Conservation (phyloP, 257 asterid genomes). For the Plantago elongata region DNA sequence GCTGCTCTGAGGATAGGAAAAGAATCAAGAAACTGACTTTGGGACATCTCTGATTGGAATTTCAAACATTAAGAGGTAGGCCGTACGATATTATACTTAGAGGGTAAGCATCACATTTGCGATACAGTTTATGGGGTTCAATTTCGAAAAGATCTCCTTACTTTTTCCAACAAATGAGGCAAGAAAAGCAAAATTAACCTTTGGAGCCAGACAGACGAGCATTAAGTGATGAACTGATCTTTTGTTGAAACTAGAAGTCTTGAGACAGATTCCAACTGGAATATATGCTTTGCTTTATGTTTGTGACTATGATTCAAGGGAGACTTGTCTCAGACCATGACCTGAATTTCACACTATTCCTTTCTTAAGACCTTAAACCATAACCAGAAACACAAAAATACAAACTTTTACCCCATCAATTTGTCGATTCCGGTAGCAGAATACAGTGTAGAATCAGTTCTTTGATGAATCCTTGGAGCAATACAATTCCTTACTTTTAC, state of each 20-base stretch:
- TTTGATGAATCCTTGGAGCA: constrained; percentile 30
- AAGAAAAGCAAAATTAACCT: not conserved
- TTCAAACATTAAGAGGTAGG: not conserved
- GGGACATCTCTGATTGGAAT: not conserved
- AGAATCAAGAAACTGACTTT: too few species aligned
- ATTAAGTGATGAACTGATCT: not conserved
- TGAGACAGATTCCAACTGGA: constrained; percentile 11
- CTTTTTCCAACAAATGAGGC: not conserved
- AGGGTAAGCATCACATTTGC: too few species aligned
- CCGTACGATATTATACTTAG: too few species aligned
- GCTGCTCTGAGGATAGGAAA: too few species aligned
- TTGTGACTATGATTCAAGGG: constrained; percentile 20
- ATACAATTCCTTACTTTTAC: constrained; percentile 48
- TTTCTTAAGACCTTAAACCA: constrained; percentile 34
- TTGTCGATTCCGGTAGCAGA: not conserved
- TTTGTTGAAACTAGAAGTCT: not conserved
- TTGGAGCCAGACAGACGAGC: not conserved
- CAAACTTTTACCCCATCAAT: not conserved
- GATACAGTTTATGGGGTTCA: too few species aligned
- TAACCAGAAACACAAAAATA: constrained; percentile 6
- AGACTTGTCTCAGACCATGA: constrained; percentile 29
- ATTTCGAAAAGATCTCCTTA: too few species aligned
- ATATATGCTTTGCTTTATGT: constrained; percentile 40
- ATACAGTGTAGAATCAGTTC: constrained; percentile 47
- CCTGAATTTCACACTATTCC: constrained; percentile 40